Evolutionary conservation across 225 moss, liverwort and hornwort genomes (phyloP).

Genomic region (Physcomitrellopsis africana): DNA sequence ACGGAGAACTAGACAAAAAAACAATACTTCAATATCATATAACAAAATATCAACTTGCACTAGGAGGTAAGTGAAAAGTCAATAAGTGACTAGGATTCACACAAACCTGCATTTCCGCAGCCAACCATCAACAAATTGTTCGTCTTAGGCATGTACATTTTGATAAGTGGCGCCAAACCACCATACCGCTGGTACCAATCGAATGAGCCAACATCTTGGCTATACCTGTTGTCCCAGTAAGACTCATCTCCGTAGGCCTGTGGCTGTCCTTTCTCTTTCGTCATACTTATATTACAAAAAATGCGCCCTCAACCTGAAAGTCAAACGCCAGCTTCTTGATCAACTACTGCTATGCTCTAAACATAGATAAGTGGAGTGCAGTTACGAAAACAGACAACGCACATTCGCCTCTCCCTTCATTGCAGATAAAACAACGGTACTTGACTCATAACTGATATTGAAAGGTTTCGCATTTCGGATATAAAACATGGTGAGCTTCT

Average conservation of each 20-base stretch:
- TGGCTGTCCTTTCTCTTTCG: too few relatives aligned
- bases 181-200: conserved; percentile 76
- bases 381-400: too few relatives aligned
- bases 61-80: not conserved
- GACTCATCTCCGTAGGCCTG: conserved; percentile 36
- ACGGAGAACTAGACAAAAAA: not conserved
- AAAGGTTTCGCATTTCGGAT: too few relatives aligned
- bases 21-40: not conserved
- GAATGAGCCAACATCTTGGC: conserved; percentile 58
- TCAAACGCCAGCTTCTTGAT: too few relatives aligned
- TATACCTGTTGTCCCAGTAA: conserved; percentile 72
- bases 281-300: too few relatives aligned
- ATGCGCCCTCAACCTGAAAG: too few relatives aligned
- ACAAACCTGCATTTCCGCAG: conserved; percentile 43
- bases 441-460: too few relatives aligned
- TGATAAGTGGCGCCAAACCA: conserved; percentile 56
- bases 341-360: too few relatives aligned
- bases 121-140: conserved; percentile 65
- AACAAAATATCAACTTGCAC: not conserved
- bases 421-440: too few relatives aligned
- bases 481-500: too few relatives aligned
- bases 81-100: not conserved
- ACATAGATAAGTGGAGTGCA: too few relatives aligned
- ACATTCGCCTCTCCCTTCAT: too few relatives aligned
- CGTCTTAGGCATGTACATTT: conserved; percentile 57